Evolutionary conservation across 805 yeast genomes (phyloP), one percentile per base, ranked within the genome.

Genomic region (Phaffomyces opuntiae): DNA sequence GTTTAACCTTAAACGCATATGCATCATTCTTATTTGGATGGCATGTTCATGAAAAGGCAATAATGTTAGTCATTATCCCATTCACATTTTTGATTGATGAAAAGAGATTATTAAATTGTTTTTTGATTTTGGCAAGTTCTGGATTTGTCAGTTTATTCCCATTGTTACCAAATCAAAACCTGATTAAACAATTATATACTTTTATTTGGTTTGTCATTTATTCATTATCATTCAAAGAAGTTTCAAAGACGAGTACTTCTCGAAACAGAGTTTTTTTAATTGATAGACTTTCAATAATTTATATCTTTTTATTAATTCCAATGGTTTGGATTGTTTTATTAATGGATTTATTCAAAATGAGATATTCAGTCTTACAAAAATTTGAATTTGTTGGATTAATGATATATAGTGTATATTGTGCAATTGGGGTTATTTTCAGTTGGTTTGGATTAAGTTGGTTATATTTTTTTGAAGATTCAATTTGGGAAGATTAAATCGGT

Each of bases 21-120:
- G 81, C 96, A 0, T 85, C 96, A 3, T 93, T 87, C 59, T 66
- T 93, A 41, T 93, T 93, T 65, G 99, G 99, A 6, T 93, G 98
- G 97, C 98, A 93, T 60, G 99, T 93, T 24, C 99, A 93, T 67
- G 99, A 93, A 65, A 93, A 93, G 73, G 98, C 98, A 0, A 79
- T 93, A n/a, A 74, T 93, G 72, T 63, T 90, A 19, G 83, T 91
- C 3, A 84, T 93, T 9, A 77, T 93, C 53, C 99, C 99, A 1
- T 81, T 87, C 62, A 75, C 93, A 7, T 82, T 93, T 60, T 64
- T 90, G 26, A 72, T 81, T 13, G 71, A 76, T 35, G 96, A 88
- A 58, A 74, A 83, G 48, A 73, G 95, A 45, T 66, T 90, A 32
- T 64, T 90, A 38, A 75, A 80, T 7, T 76, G 91, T 0, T 93